Evolutionary conservation across 2,329 filamentous ascomycete genomes (phyloP).

Genomic region (Hymenoscyphus linearis): DNA sequence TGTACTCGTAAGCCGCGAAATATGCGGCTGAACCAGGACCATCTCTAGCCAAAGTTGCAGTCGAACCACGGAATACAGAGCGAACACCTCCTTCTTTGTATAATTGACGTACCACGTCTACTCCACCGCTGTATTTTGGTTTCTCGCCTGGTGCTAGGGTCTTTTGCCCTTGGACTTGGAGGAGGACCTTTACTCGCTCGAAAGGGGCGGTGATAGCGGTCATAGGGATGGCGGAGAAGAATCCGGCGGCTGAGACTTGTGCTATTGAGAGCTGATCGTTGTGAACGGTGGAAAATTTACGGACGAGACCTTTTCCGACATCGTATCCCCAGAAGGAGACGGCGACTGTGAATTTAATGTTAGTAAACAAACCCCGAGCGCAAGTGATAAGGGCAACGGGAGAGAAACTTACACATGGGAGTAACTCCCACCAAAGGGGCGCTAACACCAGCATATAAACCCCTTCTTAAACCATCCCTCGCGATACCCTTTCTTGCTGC

Average conservation of each 20-base stretch:
- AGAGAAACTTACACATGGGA: slow-evolving; percentile 80
- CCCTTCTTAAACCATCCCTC: slow-evolving; percentile 72
- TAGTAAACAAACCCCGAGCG: not conserved
- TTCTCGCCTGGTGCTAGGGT: slow-evolving; percentile 81
- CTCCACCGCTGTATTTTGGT: slow-evolving; percentile 79
- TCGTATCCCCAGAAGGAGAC: slow-evolving; percentile 85
- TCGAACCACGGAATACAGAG: slow-evolving; percentile 85
- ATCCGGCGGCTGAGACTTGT: slow-evolving; percentile 87
- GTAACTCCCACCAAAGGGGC: slow-evolving; percentile 93
- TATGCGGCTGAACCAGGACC: slow-evolving; percentile 91
- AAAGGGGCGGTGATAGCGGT: slow-evolving; percentile 98
- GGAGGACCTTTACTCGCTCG: slow-evolving; percentile 96
- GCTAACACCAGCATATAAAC: slow-evolving; percentile 93
- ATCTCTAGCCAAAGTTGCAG: slow-evolving; percentile 88
- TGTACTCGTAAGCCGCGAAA: slow-evolving; percentile 94
- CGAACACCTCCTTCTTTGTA: slow-evolving; percentile 87
- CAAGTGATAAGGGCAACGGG: not conserved
- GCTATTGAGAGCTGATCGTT: slow-evolving; percentile 72
- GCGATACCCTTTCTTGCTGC: slow-evolving; percentile 86
- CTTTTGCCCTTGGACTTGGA: slow-evolving; percentile 95
- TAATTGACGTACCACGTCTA: slow-evolving; percentile 88
- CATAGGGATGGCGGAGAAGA: slow-evolving; percentile 97
- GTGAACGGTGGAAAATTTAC: slow-evolving; percentile 57
- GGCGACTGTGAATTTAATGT: slow-evolving; percentile 47
- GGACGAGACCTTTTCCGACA: slow-evolving; percentile 84